These are phyloP conservation scores for Yarrowia sp. DNA, from an alignment of 805 yeast genomes.

Conservation along the genomic window DNA sequence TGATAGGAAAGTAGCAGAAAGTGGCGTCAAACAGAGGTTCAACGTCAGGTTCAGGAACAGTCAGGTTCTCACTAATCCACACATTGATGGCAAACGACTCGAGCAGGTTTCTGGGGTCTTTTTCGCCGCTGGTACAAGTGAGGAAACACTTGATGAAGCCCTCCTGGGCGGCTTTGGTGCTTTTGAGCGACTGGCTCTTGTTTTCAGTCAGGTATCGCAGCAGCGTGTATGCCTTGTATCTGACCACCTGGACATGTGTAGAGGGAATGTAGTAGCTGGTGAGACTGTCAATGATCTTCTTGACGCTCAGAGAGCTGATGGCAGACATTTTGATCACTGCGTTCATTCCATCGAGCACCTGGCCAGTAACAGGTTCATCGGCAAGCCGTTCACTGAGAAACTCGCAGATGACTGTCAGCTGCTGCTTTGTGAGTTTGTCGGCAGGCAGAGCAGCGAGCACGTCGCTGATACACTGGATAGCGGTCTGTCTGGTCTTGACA, in stretches of 20 bases:
- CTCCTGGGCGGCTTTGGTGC: conserved; percentile 48
- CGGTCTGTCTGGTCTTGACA: conserved; percentile 57
- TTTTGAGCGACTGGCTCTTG: conserved; percentile 30
- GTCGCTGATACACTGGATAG: conserved; percentile 52
- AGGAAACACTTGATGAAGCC: conserved; percentile 64
- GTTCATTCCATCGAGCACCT: conserved; percentile 61
- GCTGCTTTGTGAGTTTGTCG: conserved; percentile 50
- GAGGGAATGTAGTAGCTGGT: conserved; percentile 50
- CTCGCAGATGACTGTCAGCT: conserved; percentile 49
- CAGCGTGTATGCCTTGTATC: conserved; percentile 57
- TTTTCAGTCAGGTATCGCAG: conserved; percentile 56
- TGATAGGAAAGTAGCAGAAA: conserved; percentile 96
- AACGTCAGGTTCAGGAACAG: conserved; percentile 53
- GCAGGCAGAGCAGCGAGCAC: conserved; percentile 49
- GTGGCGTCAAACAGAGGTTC: conserved; percentile 84
- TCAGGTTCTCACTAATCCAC: conserved; percentile 54
- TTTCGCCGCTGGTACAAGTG: conserved; percentile 82
- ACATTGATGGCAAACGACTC: conserved; percentile 67
- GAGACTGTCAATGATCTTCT: conserved; percentile 47
- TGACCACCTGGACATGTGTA: conserved; percentile 25
- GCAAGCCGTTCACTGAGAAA: conserved; percentile 73
- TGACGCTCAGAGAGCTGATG: conserved; percentile 51
- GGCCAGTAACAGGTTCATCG: conserved; percentile 62
- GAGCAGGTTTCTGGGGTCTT: conserved; percentile 89
- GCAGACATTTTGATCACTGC: conserved; percentile 61